Percentiles rank a stretch among this genome's conserved stretches.
These are phyloP conservation scores for Apiospora kogelbergensis DNA, from an alignment of 2,329 filamentous ascomycete species.

Conservation along the genomic window DNA sequence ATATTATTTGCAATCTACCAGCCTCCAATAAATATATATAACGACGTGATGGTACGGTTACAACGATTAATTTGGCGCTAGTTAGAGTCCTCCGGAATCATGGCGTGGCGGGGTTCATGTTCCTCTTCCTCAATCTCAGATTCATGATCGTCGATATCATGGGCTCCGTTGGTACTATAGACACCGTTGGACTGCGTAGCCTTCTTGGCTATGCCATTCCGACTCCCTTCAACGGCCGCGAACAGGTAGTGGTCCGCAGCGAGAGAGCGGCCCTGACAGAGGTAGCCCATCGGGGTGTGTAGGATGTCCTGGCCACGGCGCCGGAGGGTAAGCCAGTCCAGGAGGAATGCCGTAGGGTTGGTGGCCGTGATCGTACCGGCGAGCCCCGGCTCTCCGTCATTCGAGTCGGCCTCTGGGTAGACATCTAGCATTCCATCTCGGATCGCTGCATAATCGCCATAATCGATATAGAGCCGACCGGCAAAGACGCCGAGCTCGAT, in stretches of 20 bases:
- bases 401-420: neutral
- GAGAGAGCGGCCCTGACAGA: neutral
- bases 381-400: neutral
- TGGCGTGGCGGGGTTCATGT: too few species aligned
- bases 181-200: too few species aligned
- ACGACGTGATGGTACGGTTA: too few species aligned
- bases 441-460: neutral
- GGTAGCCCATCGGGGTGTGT: slow-evolving; percentile 1
- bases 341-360: neutral
- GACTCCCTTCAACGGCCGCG: neutral
- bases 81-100: too few species aligned
- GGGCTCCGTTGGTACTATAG: too few species aligned
- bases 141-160: too few species aligned
- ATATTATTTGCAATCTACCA: too few species aligned
- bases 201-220: too few species aligned
- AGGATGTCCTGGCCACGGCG: neutral
- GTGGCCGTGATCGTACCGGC: neutral
- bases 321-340: slow-evolving; percentile 1
- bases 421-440: neutral
- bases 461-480: slow-evolving; percentile 60
- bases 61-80: too few species aligned
- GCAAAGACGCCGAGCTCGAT: slow-evolving; percentile 62
- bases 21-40: too few species aligned
- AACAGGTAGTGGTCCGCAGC: neutral
- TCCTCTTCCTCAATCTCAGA: too few species aligned